Conservation (phyloP, 2,329 filamentous ascomycete genomes). For the Stachybotrys chartarum region DNA sequence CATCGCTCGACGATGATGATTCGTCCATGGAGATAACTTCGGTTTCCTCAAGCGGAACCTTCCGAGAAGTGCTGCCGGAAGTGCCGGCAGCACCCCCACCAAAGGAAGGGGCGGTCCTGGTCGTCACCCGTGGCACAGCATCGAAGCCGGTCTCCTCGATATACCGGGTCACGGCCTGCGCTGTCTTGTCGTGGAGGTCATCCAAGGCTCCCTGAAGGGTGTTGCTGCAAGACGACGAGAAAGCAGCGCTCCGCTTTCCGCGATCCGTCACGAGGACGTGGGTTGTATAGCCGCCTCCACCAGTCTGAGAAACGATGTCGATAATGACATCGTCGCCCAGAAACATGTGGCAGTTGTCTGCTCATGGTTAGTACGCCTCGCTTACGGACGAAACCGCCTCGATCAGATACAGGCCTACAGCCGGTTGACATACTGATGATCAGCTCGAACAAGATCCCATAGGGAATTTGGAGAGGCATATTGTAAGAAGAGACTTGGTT, state of each 20-base stretch:
- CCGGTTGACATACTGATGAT: background rate
- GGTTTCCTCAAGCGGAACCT: slow-evolving; percentile 6
- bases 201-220: slow-evolving; percentile 24
- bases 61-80: background rate
- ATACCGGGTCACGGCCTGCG: slow-evolving; percentile 24
- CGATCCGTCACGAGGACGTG: slow-evolving; percentile 16
- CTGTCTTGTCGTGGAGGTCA: slow-evolving; percentile 28
- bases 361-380: background rate
- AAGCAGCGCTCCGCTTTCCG: slow-evolving; percentile 17
- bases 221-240: slow-evolving; percentile 23
- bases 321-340: slow-evolving; percentile 13
- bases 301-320: slow-evolving; percentile 15
- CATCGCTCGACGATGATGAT: slow-evolving; percentile 9
- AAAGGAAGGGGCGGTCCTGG: background rate
- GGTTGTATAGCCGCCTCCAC: slow-evolving; percentile 13
- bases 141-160: slow-evolving; percentile 26
- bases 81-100: background rate
- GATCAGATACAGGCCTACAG: background rate
- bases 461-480: background rate
- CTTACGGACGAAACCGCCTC: background rate
- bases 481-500: background rate
- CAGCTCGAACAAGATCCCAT: background rate
- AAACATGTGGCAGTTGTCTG: slow-evolving; percentile 20
- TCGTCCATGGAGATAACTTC: slow-evolving; percentile 11
- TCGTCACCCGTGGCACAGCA: slow-evolving; percentile 8